Percentiles rank a stretch among this genome's conserved stretches.
phyloP scores from a whole-genome alignment of 129 eudicot genomes.

The Lonicera japonica region DNA sequence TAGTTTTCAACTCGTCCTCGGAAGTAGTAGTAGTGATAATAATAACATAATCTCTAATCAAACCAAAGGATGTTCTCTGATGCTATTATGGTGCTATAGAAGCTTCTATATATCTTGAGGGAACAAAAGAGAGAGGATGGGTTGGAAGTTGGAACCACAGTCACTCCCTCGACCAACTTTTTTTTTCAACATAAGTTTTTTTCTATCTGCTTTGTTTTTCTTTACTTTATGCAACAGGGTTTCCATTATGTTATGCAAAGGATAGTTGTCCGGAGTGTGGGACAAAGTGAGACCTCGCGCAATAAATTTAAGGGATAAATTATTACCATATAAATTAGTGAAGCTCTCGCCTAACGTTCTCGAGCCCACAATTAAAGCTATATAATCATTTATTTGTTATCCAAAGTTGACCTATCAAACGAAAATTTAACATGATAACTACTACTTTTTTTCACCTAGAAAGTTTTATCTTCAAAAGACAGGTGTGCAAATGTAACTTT shows the following conservation, averaged over 20 bases:
- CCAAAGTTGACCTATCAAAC: background rate
- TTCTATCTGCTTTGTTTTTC: background rate
- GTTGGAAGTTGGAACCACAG: background rate
- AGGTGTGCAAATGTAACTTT: background rate
- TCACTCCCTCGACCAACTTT: background rate
- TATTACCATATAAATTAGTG: background rate
- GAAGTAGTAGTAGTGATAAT: no score
- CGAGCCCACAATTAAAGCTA: background rate
- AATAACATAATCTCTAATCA: no score
- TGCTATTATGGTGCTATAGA: no score
- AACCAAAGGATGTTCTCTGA: no score
- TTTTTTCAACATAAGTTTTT: background rate
- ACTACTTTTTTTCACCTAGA: background rate
- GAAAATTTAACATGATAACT: background rate
- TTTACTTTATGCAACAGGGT: background rate
- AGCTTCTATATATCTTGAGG: no score
- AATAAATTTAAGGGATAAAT: background rate
- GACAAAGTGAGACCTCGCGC: background rate
- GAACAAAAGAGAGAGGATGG: background rate
- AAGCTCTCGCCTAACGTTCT: background rate
- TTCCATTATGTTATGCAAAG: background rate
- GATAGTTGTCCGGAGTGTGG: background rate
- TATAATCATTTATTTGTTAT: background rate
- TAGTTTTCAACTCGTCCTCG: no score
- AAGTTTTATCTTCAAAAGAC: conserved; percentile 1